Percentiles rank a stretch among this genome's conserved stretches.
Conservation (phyloP, 2,329 filamentous ascomycete genomes). For the Xylariaceae sp. region DNA sequence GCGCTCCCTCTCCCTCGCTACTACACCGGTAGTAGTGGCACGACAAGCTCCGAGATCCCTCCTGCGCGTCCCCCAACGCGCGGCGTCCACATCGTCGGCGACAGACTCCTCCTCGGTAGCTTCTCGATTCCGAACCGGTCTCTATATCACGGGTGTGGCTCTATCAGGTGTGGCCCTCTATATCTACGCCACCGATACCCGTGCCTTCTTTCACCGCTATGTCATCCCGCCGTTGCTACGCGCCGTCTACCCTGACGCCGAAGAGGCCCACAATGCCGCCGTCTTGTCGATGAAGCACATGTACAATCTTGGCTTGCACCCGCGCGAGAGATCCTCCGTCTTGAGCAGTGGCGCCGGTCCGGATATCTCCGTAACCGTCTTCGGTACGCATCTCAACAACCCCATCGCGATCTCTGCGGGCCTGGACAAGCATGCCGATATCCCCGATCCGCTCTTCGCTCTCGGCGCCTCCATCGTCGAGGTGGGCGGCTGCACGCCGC, state of each 20-base stretch:
- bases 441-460: constrained; percentile 78
- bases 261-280: constrained; percentile 85
- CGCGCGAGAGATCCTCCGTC: constrained; percentile 63
- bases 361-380: constrained; percentile 52
- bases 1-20: constrained; percentile 19
- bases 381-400: constrained; percentile 71
- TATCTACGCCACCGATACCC: constrained; percentile 69
- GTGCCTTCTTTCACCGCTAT: constrained; percentile 64
- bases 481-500: constrained; percentile 82
- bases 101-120: not conserved
- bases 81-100: constrained; percentile 20
- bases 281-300: constrained; percentile 66
- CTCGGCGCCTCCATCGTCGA: constrained; percentile 84
- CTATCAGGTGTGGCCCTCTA: constrained; percentile 47
- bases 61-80: constrained; percentile 19
- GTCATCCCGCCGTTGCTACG: constrained; percentile 62
- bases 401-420: constrained; percentile 94
- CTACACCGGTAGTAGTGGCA: constrained; percentile 15
- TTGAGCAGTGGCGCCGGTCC: constrained; percentile 30
- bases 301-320: constrained; percentile 69
- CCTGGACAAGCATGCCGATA: constrained; percentile 88
- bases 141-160: constrained; percentile 40
- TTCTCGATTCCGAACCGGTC: constrained; percentile 23
- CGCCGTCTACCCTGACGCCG: constrained; percentile 65
- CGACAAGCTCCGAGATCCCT: constrained; percentile 19